A percentile compares a stretch with the other conserved stretches of the same genome.
Conservation (phyloP, 1,284 basidiomycete genomes). For the Cutaneotrichosporon spelunceum region DNA sequence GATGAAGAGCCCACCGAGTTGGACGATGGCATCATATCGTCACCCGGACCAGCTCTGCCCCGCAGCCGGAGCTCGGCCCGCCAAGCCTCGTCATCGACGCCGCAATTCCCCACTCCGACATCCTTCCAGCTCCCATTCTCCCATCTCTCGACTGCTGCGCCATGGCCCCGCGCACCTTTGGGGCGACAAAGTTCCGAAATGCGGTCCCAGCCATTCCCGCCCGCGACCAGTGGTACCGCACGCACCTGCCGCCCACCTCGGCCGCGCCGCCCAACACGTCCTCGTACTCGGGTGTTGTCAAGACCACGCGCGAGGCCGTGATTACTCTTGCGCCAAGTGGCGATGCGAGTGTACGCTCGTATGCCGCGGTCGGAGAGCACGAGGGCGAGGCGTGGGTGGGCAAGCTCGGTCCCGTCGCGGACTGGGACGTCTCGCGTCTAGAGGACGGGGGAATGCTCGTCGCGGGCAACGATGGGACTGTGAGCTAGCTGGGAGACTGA, state of each 20-base stretch:
- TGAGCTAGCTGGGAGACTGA: slow-evolving; percentile 18
- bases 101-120: neutral
- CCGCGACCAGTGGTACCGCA: slow-evolving; percentile 40
- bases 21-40: neutral
- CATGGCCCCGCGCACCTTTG: slow-evolving; percentile 37
- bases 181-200: slow-evolving; percentile 47
- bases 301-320: slow-evolving; percentile 38
- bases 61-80: neutral
- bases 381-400: slow-evolving; percentile 22
- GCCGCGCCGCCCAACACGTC: slow-evolving; percentile 20
- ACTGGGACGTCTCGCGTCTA: slow-evolving; percentile 44
- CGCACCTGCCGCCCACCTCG: slow-evolving; percentile 21
- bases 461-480: slow-evolving; percentile 36
- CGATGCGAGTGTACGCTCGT: slow-evolving; percentile 34
- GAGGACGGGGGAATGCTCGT: slow-evolving; percentile 37
- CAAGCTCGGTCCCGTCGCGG: slow-evolving; percentile 37
- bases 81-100: neutral
- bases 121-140: neutral
- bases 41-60: neutral
- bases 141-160: too few species aligned
- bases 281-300: slow-evolving; percentile 35
- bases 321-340: slow-evolving; percentile 36
- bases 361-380: slow-evolving; percentile 17
- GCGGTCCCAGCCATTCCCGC: slow-evolving; percentile 30
- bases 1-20: neutral